Base-by-base conservation (phyloP, 305 asterid genomes). In the Striga hermonthica region DNA sequence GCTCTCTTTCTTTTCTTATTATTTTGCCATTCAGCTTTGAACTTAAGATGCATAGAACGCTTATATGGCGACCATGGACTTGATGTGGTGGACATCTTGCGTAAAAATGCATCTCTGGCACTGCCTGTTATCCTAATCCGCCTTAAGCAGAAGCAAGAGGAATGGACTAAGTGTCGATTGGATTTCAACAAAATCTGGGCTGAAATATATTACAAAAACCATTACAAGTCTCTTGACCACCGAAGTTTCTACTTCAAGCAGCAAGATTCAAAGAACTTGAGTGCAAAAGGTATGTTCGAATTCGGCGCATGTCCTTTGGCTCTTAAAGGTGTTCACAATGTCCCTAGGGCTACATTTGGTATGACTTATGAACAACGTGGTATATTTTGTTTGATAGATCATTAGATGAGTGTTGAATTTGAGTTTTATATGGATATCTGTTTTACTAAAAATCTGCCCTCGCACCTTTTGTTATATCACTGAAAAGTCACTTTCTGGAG, bases 31-130 rank as follows among this genome's bases (percentile, higher is more conserved):
- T 75, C 53, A 91, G 97, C 80, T 68, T 78, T 88, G 69, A 84
- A 88, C 80, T 39, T 91, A 62, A 88, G 96, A 79, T 88, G 96
- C 86, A 91, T 91, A 61, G 98, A 88, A 78, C 90, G 98, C 60
- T 79, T 91, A 55, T 91, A 91, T 68, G 95, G 98, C 57, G 98
- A 91, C 80, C 98, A 91, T 81, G 98, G 98, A 73, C 86, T 91
- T 74, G 97, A 91, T 70, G 90, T 83, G 82, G 72, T 86, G 91
- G 97, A 91, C 64, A 79, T 88, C 64, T 81, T 91, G 79, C 96
- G 89, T 47, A 91, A 83, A 82, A 91, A 81, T 47, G 82, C 94
- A 54, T 78, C 95, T 13, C 76, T 76, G 70, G 81, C 91, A 28
- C 80, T 91, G 84, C 91, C 95, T 68, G 96, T 91, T 40, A 69